A percentile compares a stretch with the other conserved stretches of the same genome.
phyloP scores from a whole-genome alignment of 345 rosid genomes.

The Rhodamnia argentea region DNA sequence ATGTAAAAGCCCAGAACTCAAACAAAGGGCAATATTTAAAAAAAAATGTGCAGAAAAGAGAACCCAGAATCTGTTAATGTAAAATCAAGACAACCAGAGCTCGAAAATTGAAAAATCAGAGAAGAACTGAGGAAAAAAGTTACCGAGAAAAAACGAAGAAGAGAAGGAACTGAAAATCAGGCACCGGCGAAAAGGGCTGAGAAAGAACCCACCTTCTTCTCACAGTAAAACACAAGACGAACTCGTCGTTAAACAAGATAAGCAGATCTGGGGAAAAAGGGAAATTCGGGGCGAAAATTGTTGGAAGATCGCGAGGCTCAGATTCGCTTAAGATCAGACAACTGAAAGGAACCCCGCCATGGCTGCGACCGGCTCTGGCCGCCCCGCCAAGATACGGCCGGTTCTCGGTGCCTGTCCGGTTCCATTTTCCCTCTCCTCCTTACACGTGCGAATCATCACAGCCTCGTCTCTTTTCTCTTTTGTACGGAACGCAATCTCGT shows the following conservation, averaged over 20 bases:
- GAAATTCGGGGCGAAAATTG: neutral
- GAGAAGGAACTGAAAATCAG: neutral
- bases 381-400: constrained; percentile 5
- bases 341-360: constrained; percentile 1
- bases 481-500: neutral
- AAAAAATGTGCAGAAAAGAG: neutral
- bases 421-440: neutral
- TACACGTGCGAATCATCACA: neutral
- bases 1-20: neutral
- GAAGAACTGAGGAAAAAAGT: no score
- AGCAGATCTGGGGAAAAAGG: neutral
- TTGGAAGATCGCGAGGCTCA: neutral
- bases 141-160: neutral
- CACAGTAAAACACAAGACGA: neutral
- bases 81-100: neutral
- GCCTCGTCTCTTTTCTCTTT: neutral
- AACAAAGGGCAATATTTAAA: neutral
- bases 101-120: no score
- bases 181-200: neutral
- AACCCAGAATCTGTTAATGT: neutral
- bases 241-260: neutral
- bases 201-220: neutral
- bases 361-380: neutral
- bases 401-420: neutral
- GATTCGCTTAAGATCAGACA: neutral